Conservation (phyloP, 2,329 filamentous ascomycete species). For the Didymella lethalis region DNA sequence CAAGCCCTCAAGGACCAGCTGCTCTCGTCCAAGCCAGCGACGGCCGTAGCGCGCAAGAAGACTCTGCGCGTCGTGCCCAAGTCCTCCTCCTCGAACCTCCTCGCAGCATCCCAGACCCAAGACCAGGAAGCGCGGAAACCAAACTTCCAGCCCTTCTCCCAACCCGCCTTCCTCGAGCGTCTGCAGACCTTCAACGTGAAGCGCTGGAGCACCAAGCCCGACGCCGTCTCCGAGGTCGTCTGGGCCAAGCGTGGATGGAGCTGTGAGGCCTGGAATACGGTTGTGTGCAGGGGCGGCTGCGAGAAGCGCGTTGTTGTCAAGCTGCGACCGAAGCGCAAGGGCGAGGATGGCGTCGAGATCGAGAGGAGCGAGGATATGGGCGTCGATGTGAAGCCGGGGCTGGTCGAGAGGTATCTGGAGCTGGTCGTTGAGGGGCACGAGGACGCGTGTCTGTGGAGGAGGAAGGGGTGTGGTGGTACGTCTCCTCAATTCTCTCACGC, state of each 20-base stretch:
- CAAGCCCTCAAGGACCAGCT: conserved; percentile 45
- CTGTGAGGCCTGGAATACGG: conserved; percentile 75
- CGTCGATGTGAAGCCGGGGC: conserved; percentile 62
- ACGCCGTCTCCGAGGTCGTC: conserved; percentile 83
- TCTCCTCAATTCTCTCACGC: neutral
- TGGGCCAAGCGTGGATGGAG: conserved; percentile 96
- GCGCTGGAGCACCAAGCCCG: conserved; percentile 91
- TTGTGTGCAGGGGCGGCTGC: conserved; percentile 82
- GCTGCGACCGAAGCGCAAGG: conserved; percentile 64
- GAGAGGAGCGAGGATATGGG: conserved; percentile 59
- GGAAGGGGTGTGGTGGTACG: conserved; percentile 83
- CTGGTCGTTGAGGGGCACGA: conserved; percentile 78
- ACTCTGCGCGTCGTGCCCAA: conserved; percentile 45
- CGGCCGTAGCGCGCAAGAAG: conserved; percentile 21
- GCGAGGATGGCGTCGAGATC: conserved; percentile 54
- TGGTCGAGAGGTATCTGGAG: conserved; percentile 78
- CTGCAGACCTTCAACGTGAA: conserved; percentile 90
- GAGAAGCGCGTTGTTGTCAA: conserved; percentile 84
- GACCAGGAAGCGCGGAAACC: conserved; percentile 48
- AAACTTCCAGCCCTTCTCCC: conserved; percentile 86
- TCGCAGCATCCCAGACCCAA: neutral
- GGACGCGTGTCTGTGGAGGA: conserved; percentile 85
- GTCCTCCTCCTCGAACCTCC: conserved; percentile 16
- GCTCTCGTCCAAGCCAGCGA: conserved; percentile 30
- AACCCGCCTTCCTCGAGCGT: conserved; percentile 79